Evolutionary conservation across 2,329 filamentous ascomycete genomes (phyloP).

Genomic region (Fusarium haematococcum): DNA sequence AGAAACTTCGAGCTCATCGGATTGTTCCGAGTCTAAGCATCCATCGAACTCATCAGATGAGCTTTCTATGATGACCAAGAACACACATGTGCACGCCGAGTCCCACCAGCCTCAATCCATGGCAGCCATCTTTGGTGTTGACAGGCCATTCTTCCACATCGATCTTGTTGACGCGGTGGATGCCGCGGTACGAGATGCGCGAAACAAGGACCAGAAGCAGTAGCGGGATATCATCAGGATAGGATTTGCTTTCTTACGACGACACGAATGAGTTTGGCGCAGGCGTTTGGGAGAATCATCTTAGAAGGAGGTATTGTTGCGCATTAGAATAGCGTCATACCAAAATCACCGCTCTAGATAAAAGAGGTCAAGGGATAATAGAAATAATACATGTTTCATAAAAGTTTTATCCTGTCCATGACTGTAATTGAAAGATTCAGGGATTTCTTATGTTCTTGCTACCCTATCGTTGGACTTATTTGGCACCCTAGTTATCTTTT

Average conservation of each 20-base stretch:
- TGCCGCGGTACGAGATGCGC: constrained; percentile 48
- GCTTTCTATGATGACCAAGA: background rate
- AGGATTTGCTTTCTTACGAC: background rate
- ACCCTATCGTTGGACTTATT: background rate
- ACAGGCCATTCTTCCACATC: constrained; percentile 62
- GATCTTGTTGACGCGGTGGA: constrained; percentile 59
- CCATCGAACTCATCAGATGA: background rate
- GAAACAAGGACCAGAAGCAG: constrained; percentile 34
- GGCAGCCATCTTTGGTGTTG: constrained; percentile 53
- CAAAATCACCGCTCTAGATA: constrained; percentile 1
- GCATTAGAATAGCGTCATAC: background rate
- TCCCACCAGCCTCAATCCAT: background rate
- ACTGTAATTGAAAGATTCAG: background rate
- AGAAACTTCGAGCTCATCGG: background rate
- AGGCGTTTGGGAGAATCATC: constrained; percentile 10
- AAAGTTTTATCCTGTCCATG: background rate
- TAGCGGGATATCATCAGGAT: background rate
- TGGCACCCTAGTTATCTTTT: background rate
- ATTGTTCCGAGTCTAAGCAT: background rate
- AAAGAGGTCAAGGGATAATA: background rate
- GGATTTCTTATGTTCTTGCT: background rate
- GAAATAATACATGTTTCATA: background rate
- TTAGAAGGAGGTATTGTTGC: background rate
- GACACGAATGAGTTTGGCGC: constrained; percentile 7
- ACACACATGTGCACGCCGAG: background rate